Evolutionary conservation across 345 rosid species (phyloP), one percentile per base, ranked within the genome.

Genomic region (Linum trigynum): DNA sequence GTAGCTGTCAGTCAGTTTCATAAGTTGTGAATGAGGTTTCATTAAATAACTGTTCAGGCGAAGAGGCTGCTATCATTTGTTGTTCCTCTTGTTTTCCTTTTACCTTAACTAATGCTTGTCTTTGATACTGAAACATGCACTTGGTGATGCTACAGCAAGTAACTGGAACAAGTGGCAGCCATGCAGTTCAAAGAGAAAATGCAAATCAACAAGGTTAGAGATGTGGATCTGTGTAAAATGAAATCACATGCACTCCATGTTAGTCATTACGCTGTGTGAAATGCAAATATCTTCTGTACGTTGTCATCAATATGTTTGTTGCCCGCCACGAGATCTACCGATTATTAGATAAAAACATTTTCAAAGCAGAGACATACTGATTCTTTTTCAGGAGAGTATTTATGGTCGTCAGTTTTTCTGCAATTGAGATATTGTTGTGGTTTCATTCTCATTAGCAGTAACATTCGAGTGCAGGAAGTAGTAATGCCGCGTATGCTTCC

Each of bases 181-280:
- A 74, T 75, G 86, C 77, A 32, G 72, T 75, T 68, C 81, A 81
- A 38, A 43, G 73, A 73, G 89, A 81, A 62, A 58, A 74, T 67
- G 85, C 74, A 64, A 80, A 78, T 70, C 84, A 69, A 75, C 91
- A 79, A 73, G 98, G 98, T 92, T 69, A 78, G 92, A 76, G 14
- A 23, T 23, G 32, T 23, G 32, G 32, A 23, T 23, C 32, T 23
- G 32, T 23, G 32, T 23, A 23, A 23, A 0, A 23, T 23, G 32
- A 23, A 23, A 23, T 23, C 32, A 23, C 40, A 65, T 67, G 65
- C 59, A 62, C 6, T 65, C 65, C 50, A 48, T 77, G 42, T 51
- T 63, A 59, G 68, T 7, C 65, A 43, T 64, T 60, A 16, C 10
- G 61, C 38, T 57, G 36, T 17, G 61, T n/a, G 1, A 57, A 15